phyloP scores from a whole-genome alignment of 768 basidiomycete species.

The Hericium coralloides region DNA sequence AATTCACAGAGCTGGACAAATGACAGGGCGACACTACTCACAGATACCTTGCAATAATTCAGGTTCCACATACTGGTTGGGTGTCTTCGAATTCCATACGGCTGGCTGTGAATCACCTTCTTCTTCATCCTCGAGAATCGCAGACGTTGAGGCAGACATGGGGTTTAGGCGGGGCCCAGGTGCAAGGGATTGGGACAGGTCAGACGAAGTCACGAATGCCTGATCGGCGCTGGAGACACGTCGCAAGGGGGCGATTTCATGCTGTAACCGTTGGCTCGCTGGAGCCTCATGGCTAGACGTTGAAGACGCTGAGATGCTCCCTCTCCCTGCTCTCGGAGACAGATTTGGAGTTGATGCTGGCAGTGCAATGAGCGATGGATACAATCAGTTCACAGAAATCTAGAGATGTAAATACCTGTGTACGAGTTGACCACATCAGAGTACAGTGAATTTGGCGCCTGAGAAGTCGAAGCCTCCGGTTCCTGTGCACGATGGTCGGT shows the following conservation, averaged over 20 bases:
- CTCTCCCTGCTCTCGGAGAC: not conserved
- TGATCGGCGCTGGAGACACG: not conserved
- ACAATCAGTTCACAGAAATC: too few species aligned
- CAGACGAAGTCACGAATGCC: too few species aligned
- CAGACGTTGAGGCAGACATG: not conserved
- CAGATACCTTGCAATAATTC: conserved; percentile 42
- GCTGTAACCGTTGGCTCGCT: too few species aligned
- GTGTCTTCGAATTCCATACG: not conserved
- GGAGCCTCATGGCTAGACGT: not conserved
- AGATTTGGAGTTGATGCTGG: too few species aligned
- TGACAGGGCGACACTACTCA: not conserved
- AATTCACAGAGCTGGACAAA: not conserved
- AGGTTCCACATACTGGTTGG: conserved; percentile 38
- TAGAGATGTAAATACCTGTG: not conserved
- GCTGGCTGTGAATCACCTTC: not conserved
- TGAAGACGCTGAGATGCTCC: not conserved
- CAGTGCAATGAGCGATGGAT: too few species aligned
- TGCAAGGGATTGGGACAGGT: too few species aligned
- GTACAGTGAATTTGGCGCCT: too few species aligned
- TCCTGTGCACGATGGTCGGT: not conserved
- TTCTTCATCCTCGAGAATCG: conserved; percentile 4
- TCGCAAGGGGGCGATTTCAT: not conserved
- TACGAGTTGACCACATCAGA: too few species aligned
- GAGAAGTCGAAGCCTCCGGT: too few species aligned
- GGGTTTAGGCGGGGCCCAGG: not conserved